These are phyloP conservation scores for Pichia cephalocereana DNA, from an alignment of 805 yeast species.

Conservation along the genomic window DNA sequence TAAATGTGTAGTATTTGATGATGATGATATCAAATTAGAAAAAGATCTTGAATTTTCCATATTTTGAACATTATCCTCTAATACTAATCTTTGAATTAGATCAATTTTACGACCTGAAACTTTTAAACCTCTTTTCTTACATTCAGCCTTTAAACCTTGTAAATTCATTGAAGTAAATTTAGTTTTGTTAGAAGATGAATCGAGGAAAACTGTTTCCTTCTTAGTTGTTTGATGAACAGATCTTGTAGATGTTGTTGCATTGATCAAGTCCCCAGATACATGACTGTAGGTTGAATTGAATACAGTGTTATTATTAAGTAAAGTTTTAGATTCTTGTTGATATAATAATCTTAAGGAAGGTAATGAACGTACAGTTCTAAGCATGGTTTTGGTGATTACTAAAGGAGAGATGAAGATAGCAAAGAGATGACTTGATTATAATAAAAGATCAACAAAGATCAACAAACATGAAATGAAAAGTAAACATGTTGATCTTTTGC, in stretches of 20 bases:
- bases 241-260: conserved; percentile 9
- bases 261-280: conserved; percentile 12
- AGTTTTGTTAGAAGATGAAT: conserved; percentile 12
- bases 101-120: conserved; percentile 56
- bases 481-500: neutral
- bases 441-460: neutral
- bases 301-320: neutral
- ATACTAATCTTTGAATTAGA: conserved; percentile 31
- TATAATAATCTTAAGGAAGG: conserved; percentile 24
- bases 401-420: no score
- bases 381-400: conserved; percentile 7
- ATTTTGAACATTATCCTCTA: conserved; percentile 6
- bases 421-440: no score
- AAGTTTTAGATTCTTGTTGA: conserved; percentile 16
- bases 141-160: conserved; percentile 47
- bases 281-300: neutral
- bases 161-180: conserved; percentile 37
- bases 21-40: neutral
- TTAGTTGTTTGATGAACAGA: conserved; percentile 28
- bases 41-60: conserved; percentile 6
- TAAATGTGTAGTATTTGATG: neutral
- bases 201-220: conserved; percentile 24
- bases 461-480: neutral
- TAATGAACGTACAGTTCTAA: conserved; percentile 28
- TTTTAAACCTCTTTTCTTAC: conserved; percentile 50